phyloP scores from a whole-genome alignment of 1,139 yeast genomes.

The Candida smagusa region DNA sequence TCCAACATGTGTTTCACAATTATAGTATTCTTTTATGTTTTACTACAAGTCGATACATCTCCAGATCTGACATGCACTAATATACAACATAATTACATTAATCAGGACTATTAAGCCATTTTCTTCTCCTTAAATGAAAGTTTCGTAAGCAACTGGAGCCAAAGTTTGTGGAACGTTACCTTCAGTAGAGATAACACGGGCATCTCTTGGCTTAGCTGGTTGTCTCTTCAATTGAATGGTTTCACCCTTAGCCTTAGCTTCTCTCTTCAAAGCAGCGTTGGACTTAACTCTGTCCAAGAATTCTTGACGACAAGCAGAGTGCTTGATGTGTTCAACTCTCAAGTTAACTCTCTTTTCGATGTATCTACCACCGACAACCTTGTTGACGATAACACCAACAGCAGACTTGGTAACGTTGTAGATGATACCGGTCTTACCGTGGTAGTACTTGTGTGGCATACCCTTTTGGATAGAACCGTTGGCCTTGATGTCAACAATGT shows the following conservation, averaged over 20 bases:
- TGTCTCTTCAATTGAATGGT: constrained; percentile 93
- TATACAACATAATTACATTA: constrained; percentile 16
- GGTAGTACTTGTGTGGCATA: constrained; percentile 99
- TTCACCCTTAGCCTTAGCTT: constrained; percentile 94
- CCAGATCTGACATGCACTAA: constrained; percentile 5
- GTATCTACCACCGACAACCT: constrained; percentile 99
- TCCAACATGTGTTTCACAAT: constrained; percentile 6
- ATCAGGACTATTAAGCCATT: constrained; percentile 8
- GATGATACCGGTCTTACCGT: constrained; percentile 99
- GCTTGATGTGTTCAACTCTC: constrained; percentile 98
- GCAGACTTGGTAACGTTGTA: constrained; percentile 98
- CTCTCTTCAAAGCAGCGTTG: constrained; percentile 90
- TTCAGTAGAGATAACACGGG: constrained; percentile 75
- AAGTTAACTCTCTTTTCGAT: constrained; percentile 97
- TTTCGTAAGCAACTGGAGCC: constrained; percentile 99
- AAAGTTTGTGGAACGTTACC: constrained; percentile 91
- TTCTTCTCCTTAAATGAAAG: constrained; percentile 70
- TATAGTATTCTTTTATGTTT: neutral
- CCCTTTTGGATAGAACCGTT: constrained; percentile 99
- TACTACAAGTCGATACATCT: neutral
- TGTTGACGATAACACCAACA: constrained; percentile 97
- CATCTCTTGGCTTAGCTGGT: constrained; percentile 96
- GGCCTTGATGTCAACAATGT: constrained; percentile 98
- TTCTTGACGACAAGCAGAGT: constrained; percentile 99
- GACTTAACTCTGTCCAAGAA: constrained; percentile 97